Conservation (phyloP, 176 grass and related monocot species). For the Lolium perenne region DNA sequence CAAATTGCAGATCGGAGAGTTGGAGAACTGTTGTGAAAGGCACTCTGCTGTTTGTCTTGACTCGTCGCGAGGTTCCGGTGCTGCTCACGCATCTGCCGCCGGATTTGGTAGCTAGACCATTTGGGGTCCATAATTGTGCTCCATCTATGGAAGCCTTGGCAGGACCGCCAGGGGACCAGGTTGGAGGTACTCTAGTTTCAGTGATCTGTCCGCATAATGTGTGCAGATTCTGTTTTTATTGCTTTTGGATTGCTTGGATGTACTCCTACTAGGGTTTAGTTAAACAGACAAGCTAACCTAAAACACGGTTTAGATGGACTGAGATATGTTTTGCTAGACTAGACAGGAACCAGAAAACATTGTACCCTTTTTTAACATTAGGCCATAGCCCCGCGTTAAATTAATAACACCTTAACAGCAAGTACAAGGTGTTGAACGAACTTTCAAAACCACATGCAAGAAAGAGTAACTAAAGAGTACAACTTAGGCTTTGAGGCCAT, state of each 20-base stretch:
- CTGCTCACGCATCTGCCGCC: neutral
- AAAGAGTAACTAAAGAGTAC: too few species aligned
- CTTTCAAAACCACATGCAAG: too few species aligned
- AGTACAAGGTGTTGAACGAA: too few species aligned
- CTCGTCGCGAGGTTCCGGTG: slow-evolving; percentile 25
- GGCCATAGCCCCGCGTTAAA: too few species aligned
- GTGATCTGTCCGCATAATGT: neutral
- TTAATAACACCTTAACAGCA: too few species aligned
- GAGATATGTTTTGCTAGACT: neutral
- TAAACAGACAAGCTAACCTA: neutral
- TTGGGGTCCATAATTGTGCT: slow-evolving; percentile 42
- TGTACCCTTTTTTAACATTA: neutral
- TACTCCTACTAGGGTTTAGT: too few species aligned
- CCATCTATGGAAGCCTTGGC: slow-evolving; percentile 32
- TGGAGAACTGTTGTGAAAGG: neutral
- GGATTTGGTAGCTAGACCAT: slow-evolving; percentile 21
- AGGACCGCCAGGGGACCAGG: slow-evolving; percentile 14
- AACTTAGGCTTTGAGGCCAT: too few species aligned
- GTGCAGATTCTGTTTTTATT: neutral
- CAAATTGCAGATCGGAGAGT: neutral
- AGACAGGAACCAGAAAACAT: neutral
- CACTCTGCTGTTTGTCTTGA: slow-evolving; percentile 18
- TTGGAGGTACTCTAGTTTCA: neutral
- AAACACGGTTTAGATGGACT: neutral
- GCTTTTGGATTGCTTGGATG: too few species aligned